These are phyloP conservation scores for Monosporascus ibericus DNA, from an alignment of 2,329 filamentous ascomycete species.

Conservation along the genomic window DNA sequence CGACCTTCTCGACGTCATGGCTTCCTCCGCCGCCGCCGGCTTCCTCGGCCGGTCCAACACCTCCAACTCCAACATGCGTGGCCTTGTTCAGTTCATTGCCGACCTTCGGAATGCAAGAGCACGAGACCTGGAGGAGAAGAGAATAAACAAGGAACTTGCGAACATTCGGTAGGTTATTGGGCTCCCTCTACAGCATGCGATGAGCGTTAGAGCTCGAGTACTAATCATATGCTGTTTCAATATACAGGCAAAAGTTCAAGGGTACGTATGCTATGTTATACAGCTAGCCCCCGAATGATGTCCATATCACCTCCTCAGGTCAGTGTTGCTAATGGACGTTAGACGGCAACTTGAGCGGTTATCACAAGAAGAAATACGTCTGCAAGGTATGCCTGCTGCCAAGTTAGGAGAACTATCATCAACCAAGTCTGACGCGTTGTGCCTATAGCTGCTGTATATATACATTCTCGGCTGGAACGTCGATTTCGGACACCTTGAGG, in stretches of 20 bases:
- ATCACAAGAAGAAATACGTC: conserved; percentile 99
- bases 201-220: neutral
- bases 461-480: conserved; percentile 99
- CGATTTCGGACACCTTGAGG: conserved; percentile 97
- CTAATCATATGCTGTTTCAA: conserved; percentile 10
- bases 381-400: conserved; percentile 63
- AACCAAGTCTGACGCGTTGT: conserved; percentile 16
- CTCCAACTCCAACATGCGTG: conserved; percentile 65
- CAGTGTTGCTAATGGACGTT: conserved; percentile 17
- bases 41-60: conserved; percentile 62
- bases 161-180: conserved; percentile 68
- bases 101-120: conserved; percentile 92
- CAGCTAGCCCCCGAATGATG: neutral
- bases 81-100: conserved; percentile 96
- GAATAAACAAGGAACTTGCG: conserved; percentile 98
- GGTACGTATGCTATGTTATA: conserved; percentile 33
- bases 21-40: conserved; percentile 46
- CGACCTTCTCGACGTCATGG: conserved; percentile 36
- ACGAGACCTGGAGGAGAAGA: conserved; percentile 93
- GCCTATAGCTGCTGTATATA: conserved; percentile 74
- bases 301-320: neutral
- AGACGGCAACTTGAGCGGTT: conserved; percentile 87
- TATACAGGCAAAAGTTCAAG: conserved; percentile 83
- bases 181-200: neutral
- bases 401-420: neutral